A percentile compares a stretch with the other conserved stretches of the same genome.
These are phyloP conservation scores for Penicillium fuscoglaucum DNA, from an alignment of 2,329 filamentous ascomycete genomes.

Conservation along the genomic window DNA sequence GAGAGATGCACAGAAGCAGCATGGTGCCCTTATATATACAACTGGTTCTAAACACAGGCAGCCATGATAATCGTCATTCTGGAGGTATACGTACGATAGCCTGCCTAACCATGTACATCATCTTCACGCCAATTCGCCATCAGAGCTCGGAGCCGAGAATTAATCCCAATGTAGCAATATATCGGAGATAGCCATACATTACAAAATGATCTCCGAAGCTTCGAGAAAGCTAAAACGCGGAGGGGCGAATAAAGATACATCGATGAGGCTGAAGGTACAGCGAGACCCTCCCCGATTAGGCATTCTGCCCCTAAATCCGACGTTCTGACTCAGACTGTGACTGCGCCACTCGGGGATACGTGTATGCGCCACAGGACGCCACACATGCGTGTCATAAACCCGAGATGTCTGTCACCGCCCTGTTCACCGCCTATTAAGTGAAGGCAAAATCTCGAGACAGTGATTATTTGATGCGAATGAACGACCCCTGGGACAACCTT, in stretches of 20 bases:
- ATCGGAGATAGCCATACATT: not conserved
- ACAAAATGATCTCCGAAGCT: not conserved
- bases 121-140: constrained; percentile 4
- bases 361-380: constrained; percentile 8
- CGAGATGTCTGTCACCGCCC: not conserved
- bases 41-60: constrained; percentile 9
- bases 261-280: not conserved
- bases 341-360: not conserved
- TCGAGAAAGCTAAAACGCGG: constrained; percentile 4
- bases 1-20: not conserved
- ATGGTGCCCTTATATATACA: constrained; percentile 13
- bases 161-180: constrained; percentile 1
- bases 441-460: not conserved
- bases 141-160: constrained; percentile 4
- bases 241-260: constrained; percentile 9
- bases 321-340: constrained; percentile 7
- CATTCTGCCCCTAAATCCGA: constrained; percentile 10
- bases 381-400: not conserved
- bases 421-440: not conserved
- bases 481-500: not conserved
- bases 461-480: not conserved
- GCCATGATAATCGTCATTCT: constrained; percentile 6
- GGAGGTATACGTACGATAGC: constrained; percentile 16
- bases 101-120: constrained; percentile 16
- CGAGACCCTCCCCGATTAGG: not conserved